Conservation (phyloP, 768 basidiomycete species). For the Boletus rubescentipes region DNA sequence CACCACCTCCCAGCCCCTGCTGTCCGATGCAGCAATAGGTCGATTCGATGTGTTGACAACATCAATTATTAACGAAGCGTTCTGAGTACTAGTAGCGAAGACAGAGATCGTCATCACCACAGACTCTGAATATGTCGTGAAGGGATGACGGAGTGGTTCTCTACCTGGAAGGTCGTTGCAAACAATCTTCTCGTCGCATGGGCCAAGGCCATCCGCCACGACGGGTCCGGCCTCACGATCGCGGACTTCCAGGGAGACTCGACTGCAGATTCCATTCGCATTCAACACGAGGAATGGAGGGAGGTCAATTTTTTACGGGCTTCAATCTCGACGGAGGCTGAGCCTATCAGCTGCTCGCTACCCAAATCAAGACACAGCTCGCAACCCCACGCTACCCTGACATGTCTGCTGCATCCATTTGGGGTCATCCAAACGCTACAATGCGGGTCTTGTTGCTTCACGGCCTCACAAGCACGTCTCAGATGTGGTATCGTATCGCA, state of each 20-base stretch:
- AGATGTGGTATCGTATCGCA: too few species aligned
- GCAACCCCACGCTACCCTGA: constrained; percentile 4
- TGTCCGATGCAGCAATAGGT: too few species aligned
- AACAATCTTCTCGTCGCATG: too few species aligned
- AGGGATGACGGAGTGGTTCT: constrained; percentile 35
- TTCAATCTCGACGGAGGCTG: constrained; percentile 19
- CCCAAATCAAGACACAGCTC: constrained; percentile 14
- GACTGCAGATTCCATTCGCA: too few species aligned
- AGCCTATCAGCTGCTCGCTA: background rate
- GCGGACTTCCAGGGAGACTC: too few species aligned
- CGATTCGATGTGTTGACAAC: background rate
- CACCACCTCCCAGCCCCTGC: background rate
- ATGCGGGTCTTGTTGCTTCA: too few species aligned
- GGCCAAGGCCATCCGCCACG: background rate
- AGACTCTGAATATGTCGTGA: constrained; percentile 36
- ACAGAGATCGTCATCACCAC: constrained; percentile 21
- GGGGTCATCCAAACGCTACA: too few species aligned
- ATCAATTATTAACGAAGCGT: background rate
- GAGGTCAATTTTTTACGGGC: constrained; percentile 13
- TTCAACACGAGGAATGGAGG: too few species aligned
- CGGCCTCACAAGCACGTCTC: too few species aligned
- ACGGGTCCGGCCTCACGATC: too few species aligned
- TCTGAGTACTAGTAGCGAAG: too few species aligned
- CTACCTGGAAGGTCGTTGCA: constrained; percentile 29
- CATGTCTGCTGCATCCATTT: too few species aligned